These are phyloP conservation scores for Penicillium silybi DNA, from an alignment of 495 filamentous ascomycete species.

Conservation along the genomic window DNA sequence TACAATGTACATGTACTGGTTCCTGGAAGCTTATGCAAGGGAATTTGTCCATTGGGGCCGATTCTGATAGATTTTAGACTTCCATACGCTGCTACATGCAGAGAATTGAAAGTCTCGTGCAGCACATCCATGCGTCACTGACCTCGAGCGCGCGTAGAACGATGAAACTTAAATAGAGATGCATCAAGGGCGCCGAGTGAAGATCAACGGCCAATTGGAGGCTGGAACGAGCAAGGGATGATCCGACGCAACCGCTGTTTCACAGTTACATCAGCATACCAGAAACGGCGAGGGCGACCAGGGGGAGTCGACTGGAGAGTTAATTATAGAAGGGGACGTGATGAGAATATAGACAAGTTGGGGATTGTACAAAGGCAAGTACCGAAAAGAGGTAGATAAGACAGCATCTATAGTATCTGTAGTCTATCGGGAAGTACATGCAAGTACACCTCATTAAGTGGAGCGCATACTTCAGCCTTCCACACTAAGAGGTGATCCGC, in stretches of 20 bases:
- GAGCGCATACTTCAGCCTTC: not conserved
- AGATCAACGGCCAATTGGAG: constrained; percentile 2
- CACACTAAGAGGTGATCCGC: not conserved
- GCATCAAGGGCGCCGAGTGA: not conserved
- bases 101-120: not conserved
- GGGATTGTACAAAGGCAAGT: not conserved
- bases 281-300: not conserved
- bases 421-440: not conserved
- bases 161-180: not conserved
- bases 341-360: not conserved
- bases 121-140: not conserved
- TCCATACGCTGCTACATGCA: not conserved
- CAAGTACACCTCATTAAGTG: not conserved
- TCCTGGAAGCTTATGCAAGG: constrained; percentile 2
- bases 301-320: not conserved
- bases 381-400: not conserved
- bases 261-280: constrained; percentile 22
- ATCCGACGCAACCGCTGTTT: constrained; percentile 14
- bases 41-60: not conserved
- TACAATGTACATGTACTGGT: constrained; percentile 3
- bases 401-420: not conserved
- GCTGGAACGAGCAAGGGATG: constrained; percentile 13
- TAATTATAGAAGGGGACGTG: constrained; percentile 4
- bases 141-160: not conserved
- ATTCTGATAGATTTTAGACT: not conserved